Percentiles rank a stretch among this genome's conserved stretches.
Conservation (phyloP, 2,329 filamentous ascomycete genomes). For the Pestalotiopsis sp. region DNA sequence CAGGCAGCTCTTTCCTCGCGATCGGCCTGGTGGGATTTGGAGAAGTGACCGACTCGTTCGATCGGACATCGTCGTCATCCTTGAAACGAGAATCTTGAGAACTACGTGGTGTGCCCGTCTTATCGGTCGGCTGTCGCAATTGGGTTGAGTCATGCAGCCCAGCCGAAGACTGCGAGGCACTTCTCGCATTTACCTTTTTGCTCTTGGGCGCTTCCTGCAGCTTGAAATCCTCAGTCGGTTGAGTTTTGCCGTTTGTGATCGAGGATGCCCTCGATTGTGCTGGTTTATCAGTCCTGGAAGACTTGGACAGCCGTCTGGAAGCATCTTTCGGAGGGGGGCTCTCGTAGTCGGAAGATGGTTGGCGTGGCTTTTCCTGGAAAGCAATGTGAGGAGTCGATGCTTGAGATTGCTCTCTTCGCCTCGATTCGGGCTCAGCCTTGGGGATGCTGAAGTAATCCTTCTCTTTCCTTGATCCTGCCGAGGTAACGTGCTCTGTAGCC, state of each 20-base stretch:
- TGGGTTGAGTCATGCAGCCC: constrained; percentile 40
- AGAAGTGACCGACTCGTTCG: constrained; percentile 44
- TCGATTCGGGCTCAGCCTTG: constrained; percentile 41
- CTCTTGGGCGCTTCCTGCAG: constrained; percentile 79
- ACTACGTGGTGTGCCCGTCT: constrained; percentile 48
- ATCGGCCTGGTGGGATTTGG: constrained; percentile 51
- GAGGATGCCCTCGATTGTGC: constrained; percentile 38
- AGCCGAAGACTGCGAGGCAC: constrained; percentile 44
- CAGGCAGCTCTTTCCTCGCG: constrained; percentile 65
- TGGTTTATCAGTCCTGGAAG: constrained; percentile 37
- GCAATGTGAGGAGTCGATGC: constrained; percentile 83
- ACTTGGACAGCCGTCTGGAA: constrained; percentile 51
- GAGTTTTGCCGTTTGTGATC: constrained; percentile 40
- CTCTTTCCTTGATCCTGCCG: constrained; percentile 50
- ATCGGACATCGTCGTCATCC: constrained; percentile 55
- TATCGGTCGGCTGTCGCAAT: constrained; percentile 35
- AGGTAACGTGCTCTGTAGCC: constrained; percentile 45
- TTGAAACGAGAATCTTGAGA: constrained; percentile 62
- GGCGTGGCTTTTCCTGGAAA: constrained; percentile 81
- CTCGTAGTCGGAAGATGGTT: constrained; percentile 62
- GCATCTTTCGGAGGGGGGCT: constrained; percentile 54
- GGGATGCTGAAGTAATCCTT: constrained; percentile 62
- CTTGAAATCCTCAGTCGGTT: constrained; percentile 66
- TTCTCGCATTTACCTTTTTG: constrained; percentile 49
- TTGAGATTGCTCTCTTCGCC: constrained; percentile 52